Evolutionary conservation across 2,329 filamentous ascomycete species (phyloP), one percentile per base, ranked within the genome.

Genomic region (Phaeophleospora eucalypticola): DNA sequence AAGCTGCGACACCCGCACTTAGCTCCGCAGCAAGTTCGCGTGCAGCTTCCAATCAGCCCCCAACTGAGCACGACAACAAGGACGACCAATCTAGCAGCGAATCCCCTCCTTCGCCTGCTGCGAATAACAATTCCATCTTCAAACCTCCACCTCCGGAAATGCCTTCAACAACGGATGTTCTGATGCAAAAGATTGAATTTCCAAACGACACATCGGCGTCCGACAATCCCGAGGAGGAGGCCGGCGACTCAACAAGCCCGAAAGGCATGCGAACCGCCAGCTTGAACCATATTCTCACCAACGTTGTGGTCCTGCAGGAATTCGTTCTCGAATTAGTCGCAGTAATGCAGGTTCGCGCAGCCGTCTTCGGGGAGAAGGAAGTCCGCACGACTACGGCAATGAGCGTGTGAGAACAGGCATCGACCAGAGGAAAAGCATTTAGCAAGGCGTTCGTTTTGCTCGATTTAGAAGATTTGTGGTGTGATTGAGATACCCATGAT

Each of bases 311-410:
- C 8, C 49, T 77, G 53, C 74, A 76, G 55, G 71, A 76, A 49
- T 77, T 77, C 52, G 65, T 74, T 16, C 57, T 76, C 40, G 74
- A 77, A 58, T 48, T 77, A 10, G 67, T 72, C 9, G 73, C 73
- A 4, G 61, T 76, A 43, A 56, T 76, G 59, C 73, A 75, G 53
- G 66, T 74, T 2, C 60, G 74, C 27, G 73, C 73, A 4, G 71
- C 71, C 43, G 62, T 77, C 36, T 69, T 76, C 3, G 62, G 62
- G 37, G 66, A 67, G 34, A 45, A 40, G 36, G 74, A 77, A 53
- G 67, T 76, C 17, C 40, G 48, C 9, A 21, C 40, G 34, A 37
- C 36, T 12, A 29, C 12, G 6, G 16, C 17, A 6, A 15, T 14
- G 17, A 35, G 14, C 4, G 12, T 35, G 4, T 16, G 4, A 35